Conservation (phyloP, 2,329 filamentous ascomycete genomes). For the Rhinocladiella similis region DNA sequence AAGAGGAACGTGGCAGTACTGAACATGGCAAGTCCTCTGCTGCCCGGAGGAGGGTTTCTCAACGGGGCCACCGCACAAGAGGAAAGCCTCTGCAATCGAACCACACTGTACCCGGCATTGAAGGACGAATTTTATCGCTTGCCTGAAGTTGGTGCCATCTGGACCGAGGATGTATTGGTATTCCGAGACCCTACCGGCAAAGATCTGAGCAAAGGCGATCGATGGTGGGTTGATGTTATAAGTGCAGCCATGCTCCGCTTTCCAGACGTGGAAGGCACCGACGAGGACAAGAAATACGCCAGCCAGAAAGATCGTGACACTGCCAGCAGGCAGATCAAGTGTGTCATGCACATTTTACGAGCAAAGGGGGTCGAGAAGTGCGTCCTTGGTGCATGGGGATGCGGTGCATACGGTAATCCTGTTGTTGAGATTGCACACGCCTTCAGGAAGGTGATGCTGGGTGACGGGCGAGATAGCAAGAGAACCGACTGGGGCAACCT, state of each 20-base stretch:
- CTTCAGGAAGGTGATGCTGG: conserved; percentile 8
- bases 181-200: conserved; percentile 1
- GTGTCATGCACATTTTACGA: conserved; percentile 11
- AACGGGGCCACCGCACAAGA: conserved; percentile 18
- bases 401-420: conserved; percentile 20
- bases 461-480: background rate
- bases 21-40: conserved; percentile 18
- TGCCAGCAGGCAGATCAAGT: conserved; percentile 12
- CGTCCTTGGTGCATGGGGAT: conserved; percentile 19
- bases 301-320: conserved; percentile 9
- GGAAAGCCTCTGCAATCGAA: conserved; percentile 18
- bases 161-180: conserved; percentile 18
- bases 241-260: conserved; percentile 9
- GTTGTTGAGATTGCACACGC: conserved; percentile 10
- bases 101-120: conserved; percentile 16
- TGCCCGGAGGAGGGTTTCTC: conserved; percentile 19
- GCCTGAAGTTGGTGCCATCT: conserved; percentile 10
- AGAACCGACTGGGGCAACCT: background rate
- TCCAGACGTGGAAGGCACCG: conserved; percentile 9
- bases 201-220: conserved; percentile 9
- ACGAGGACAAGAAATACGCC: conserved; percentile 10
- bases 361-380: conserved; percentile 11
- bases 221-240: conserved; percentile 19
- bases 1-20: conserved; percentile 16
- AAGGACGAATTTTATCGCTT: conserved; percentile 17